phyloP scores from a whole-genome alignment of 1,139 yeast species.

The Pichia sp. region DNA sequence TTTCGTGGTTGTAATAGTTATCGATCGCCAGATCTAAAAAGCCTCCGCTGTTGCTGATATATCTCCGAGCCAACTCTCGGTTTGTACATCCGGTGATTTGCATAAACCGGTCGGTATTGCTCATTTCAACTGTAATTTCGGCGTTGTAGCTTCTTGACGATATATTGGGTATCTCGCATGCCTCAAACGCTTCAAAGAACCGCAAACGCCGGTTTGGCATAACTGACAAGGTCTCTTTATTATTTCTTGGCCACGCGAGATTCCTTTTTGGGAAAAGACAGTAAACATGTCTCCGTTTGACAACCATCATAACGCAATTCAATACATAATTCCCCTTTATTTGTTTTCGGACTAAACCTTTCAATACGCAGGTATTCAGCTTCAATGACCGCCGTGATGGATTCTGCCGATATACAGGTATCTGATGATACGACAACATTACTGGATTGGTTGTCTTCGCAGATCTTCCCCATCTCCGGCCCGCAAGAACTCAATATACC shows the following conservation, averaged over 20 bases:
- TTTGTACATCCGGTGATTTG: constrained; percentile 24
- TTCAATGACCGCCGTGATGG: background rate
- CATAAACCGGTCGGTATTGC: constrained; percentile 1
- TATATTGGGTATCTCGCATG: too few relatives aligned
- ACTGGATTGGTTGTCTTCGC: constrained; percentile 7
- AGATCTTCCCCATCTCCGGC: constrained; percentile 3
- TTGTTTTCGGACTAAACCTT: too few relatives aligned
- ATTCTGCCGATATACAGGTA: background rate
- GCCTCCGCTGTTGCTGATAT: constrained; percentile 21
- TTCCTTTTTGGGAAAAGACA: constrained; percentile 9
- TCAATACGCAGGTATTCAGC: too few relatives aligned
- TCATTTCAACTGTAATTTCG: background rate
- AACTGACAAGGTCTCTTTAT: background rate
- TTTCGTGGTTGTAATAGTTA: constrained; percentile 19
- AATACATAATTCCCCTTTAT: too few relatives aligned
- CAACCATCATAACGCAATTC: too few relatives aligned
- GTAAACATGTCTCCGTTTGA: background rate
- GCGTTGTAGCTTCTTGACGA: background rate
- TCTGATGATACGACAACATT: background rate
- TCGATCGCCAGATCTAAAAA: constrained; percentile 26
- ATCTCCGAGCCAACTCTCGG: constrained; percentile 21
- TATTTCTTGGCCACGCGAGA: constrained; percentile 3
- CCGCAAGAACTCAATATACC: constrained; percentile 5
- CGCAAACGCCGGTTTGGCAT: background rate
- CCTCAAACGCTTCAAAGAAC: background rate